Evolutionary conservation across 805 yeast species (phyloP), one percentile per base, ranked within the genome.

Genomic region (Wickerhamomyces bisporus): DNA sequence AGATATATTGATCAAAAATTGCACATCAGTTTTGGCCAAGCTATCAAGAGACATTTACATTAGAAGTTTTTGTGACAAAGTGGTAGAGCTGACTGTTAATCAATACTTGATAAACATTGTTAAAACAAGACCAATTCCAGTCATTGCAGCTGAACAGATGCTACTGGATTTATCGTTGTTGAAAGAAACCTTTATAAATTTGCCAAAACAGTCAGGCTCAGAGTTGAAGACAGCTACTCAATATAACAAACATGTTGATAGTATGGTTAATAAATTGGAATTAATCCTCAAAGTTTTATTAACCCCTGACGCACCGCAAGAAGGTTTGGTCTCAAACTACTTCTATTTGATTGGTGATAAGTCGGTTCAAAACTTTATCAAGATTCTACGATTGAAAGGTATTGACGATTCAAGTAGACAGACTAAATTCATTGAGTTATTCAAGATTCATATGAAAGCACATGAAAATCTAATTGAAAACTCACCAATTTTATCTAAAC

Each of bases 61-160:
- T 10, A 71, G 94, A 47, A 81, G 80, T 52, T 73, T 86, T 33
- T 73, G 87, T 55, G 95, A 87, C 50, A 79, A 82, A 41, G 62
- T 85, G 14, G 77, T 86, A 18, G 97, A 89, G 39, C 52, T 71
- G 26, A 61, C 84, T 1, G 64, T 79, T 7, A 64, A 62, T 26
- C 73, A 79, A 14, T 78, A 82, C 49, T 53, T 81, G 36, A 64
- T 71, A 21, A 76, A 73, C 39, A 71, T 88, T 36, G 65, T 76
- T 7, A 69, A 70, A 36, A 64, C 85, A 26, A 79, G 76, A 38
- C 95, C 96, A 0, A 62, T 77, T n/a, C 67, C 79, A 2, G 85
- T 80, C 28, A 66, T 78, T 11, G 71, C 72, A 51, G 83, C 91
- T 4, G 96, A 89, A 57, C 97, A 91, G 57, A 67, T 91, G 52